Evolutionary conservation across 441 rosid species (phyloP).

Genomic region (Geranium incanum): DNA sequence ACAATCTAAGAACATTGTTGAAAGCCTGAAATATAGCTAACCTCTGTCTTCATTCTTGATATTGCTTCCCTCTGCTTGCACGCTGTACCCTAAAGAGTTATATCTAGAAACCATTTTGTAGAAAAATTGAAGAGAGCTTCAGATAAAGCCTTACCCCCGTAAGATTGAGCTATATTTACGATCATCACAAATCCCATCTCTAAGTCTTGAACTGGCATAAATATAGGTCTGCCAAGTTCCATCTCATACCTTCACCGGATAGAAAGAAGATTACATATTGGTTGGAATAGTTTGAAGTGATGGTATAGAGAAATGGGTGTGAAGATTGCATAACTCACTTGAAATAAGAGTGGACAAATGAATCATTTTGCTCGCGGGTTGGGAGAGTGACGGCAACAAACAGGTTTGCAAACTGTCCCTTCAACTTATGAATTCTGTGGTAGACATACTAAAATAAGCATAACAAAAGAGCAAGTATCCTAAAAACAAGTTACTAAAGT

Average conservation of each 20-base stretch:
- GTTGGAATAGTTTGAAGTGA: background rate
- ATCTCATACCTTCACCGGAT: slow-evolving; percentile 45
- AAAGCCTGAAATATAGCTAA: slow-evolving; percentile 25
- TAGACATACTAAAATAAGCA: slow-evolving; percentile 15
- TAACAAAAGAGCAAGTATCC: slow-evolving; percentile 5
- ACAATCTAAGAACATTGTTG: background rate
- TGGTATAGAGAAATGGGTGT: background rate
- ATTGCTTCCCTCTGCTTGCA: slow-evolving; percentile 63
- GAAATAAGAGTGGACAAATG: slow-evolving; percentile 68
- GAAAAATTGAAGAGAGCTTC: background rate
- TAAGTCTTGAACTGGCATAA: slow-evolving; percentile 64
- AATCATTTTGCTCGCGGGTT: slow-evolving; percentile 54
- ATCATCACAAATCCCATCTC: slow-evolving; percentile 97
- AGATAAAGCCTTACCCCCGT: slow-evolving; percentile 46
- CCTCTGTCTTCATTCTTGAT: slow-evolving; percentile 75
- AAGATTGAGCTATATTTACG: slow-evolving; percentile 71
- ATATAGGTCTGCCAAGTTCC: slow-evolving; percentile 79
- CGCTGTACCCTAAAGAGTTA: slow-evolving; percentile 37
- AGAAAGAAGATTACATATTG: background rate
- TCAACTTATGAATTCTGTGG: slow-evolving; percentile 55
- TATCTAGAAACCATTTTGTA: background rate
- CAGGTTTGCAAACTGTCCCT: slow-evolving; percentile 62
- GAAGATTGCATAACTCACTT: slow-evolving; percentile 41
- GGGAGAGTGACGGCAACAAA: slow-evolving; percentile 57
- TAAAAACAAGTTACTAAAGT: no score